Evolutionary conservation across 2,329 filamentous ascomycete genomes (phyloP), one percentile per base, ranked within the genome.

Genomic region (Fusarium equiseti): DNA sequence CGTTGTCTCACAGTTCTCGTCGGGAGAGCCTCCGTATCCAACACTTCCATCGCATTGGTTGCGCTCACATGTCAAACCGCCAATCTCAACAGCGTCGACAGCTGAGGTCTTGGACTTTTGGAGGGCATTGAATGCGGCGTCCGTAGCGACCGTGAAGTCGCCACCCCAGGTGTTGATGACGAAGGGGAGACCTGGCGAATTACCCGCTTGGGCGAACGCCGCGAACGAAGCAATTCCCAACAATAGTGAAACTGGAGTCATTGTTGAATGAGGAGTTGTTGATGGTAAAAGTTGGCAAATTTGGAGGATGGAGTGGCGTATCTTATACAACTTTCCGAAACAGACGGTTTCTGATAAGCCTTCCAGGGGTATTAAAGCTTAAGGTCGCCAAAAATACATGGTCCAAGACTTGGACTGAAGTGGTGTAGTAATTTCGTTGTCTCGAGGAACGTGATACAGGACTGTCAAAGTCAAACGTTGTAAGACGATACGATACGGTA

Each of bases 121-220:
- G 38, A 86, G 78, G 12, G 80, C 72, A 20, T 76, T 62, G 69
- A 83, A 87, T 4, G 86, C 85, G 8, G 84, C 83, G 74, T 87
- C 83, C 2, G 86, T 88, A 24, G 86, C 85, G 3, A 80, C 81
- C 5, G 81, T 84, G 71, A 88, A 88, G 24, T 83, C 77, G 0
- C 85, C 86, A 45, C 82, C 82, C 86, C 86, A 88, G 9, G 86
- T 88, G 75, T 87, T 88, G 68, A 88, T 82, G 15, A 85, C 81
- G 68, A 88, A 78, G 5, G 86, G 86, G 8, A 86, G 75, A 8
- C 81, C 79, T 2, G 83, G 80, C 1, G 81, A 80, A 20, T 75
- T 63, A n/a, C 73, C 42, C 16, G 73, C 68, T 12, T 72, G 35
- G 11, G 59, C 48, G 10, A 54, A 42, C 4, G 64, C 18, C 22